Evolutionary conservation across 2,329 filamentous ascomycete species (phyloP).

Genomic region (Fusarium xylarioides): DNA sequence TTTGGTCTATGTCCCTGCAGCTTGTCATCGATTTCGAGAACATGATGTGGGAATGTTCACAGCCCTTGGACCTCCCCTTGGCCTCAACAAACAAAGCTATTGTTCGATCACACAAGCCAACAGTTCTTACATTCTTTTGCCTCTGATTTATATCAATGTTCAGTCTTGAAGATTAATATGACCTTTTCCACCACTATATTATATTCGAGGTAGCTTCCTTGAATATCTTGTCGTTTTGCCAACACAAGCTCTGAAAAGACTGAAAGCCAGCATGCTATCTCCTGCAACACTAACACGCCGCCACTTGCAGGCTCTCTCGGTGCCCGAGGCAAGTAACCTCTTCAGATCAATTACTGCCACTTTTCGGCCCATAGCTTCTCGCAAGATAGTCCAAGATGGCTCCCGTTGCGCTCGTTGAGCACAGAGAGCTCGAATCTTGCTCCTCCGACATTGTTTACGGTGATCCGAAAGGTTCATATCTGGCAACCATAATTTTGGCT

Average conservation of each 20-base stretch:
- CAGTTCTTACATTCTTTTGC: not conserved
- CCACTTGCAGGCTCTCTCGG: not conserved
- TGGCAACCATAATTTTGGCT: not conserved
- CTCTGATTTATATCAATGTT: not conserved
- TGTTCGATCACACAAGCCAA: not conserved
- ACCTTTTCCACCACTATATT: not conserved
- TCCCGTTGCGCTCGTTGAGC: not conserved
- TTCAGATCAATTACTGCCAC: not conserved
- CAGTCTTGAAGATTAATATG: not conserved
- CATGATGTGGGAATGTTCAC: not conserved
- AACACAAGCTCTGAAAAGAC: not conserved
- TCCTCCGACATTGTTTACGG: not conserved
- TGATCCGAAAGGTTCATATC: not conserved
- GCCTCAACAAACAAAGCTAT: not conserved
- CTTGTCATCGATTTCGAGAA: not conserved
- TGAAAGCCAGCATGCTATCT: too few relatives aligned
- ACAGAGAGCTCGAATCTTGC: not conserved
- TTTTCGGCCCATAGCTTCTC: not conserved
- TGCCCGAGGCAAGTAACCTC: not conserved
- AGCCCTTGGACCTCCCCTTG: not conserved
- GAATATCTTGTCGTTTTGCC: not conserved
- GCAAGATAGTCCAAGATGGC: not conserved
- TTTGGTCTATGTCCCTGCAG: too few relatives aligned
- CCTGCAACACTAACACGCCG: not conserved
- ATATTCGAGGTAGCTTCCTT: not conserved